phyloP scores from a whole-genome alignment of 2,329 filamentous ascomycete genomes.

The Emmonsia crescens region DNA sequence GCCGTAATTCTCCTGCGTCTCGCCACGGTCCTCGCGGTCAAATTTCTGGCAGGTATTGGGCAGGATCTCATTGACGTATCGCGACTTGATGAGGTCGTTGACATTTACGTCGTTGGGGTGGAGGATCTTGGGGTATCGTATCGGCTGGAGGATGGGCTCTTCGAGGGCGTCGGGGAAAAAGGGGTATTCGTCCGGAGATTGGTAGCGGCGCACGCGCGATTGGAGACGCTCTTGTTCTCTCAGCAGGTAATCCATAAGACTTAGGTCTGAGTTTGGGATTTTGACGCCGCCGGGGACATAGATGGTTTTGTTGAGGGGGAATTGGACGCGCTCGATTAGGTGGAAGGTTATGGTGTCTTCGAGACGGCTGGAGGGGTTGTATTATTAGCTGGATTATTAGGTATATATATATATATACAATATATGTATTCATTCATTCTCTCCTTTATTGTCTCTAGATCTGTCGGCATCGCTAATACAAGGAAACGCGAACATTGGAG shows the following conservation, averaged over 20 bases:
- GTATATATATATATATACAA: neutral
- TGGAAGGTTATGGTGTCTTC: conserved; percentile 98
- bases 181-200: conserved; percentile 92
- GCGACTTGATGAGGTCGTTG: conserved; percentile 73
- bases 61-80: conserved; percentile 74
- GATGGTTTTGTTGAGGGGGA: conserved; percentile 80
- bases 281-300: conserved; percentile 71
- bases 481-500: neutral
- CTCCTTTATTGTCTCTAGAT: neutral
- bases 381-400: neutral
- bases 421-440: neutral
- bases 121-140: conserved; percentile 80
- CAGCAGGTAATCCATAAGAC: conserved; percentile 91
- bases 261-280: conserved; percentile 61
- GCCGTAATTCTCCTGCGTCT: conserved; percentile 89
- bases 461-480: neutral
- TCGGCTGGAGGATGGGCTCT: conserved; percentile 70
- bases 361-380: conserved; percentile 55
- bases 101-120: conserved; percentile 84
- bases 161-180: conserved; percentile 82
- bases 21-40: conserved; percentile 61
- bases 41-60: conserved; percentile 72
- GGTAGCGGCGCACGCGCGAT: conserved; percentile 84
- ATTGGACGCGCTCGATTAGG: conserved; percentile 95
- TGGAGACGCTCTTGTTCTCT: conserved; percentile 82